Conservation (phyloP, 1,139 yeast genomes). For the Candida neerlandica region DNA sequence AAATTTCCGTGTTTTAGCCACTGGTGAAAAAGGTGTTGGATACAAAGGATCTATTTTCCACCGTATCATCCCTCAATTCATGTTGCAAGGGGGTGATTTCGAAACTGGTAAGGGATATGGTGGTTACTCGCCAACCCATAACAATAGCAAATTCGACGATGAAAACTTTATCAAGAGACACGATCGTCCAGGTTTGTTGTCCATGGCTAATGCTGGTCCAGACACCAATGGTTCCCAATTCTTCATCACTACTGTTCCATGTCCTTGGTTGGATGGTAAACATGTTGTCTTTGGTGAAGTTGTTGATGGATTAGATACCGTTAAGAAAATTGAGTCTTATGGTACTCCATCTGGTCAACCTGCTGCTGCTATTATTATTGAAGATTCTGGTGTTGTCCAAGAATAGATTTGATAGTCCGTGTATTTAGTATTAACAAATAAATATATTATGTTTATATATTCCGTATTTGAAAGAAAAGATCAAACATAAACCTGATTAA, state of each 20-base stretch:
- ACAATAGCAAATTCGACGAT: conserved; percentile 93
- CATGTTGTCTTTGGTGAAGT: conserved; percentile 99
- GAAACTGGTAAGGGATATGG: conserved; percentile 95
- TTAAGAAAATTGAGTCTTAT: conserved; percentile 76
- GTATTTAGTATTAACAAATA: not conserved
- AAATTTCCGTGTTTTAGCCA: conserved; percentile 91
- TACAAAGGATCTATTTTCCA: conserved; percentile 52
- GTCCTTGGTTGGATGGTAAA: conserved; percentile 98
- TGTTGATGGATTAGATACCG: conserved; percentile 83
- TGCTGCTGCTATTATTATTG: conserved; percentile 34
- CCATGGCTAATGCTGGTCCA: conserved; percentile 99
- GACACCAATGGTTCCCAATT: conserved; percentile 99
- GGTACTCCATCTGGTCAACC: conserved; percentile 27
- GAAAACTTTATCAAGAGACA: conserved; percentile 90
- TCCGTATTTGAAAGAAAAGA: not conserved
- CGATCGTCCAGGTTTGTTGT: conserved; percentile 90
- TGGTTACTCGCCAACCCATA: conserved; percentile 63
- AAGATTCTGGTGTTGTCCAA: conserved; percentile 38
- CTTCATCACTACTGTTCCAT: conserved; percentile 94
- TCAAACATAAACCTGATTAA: too few species aligned
- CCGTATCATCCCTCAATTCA: conserved; percentile 97
- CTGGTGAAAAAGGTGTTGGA: conserved; percentile 96
- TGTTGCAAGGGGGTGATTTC: conserved; percentile 99
- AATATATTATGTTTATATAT: not conserved
- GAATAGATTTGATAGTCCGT: not conserved